Evolutionary conservation across 176 grass and related monocot genomes (phyloP).

Genomic region (Avena insularis): DNA sequence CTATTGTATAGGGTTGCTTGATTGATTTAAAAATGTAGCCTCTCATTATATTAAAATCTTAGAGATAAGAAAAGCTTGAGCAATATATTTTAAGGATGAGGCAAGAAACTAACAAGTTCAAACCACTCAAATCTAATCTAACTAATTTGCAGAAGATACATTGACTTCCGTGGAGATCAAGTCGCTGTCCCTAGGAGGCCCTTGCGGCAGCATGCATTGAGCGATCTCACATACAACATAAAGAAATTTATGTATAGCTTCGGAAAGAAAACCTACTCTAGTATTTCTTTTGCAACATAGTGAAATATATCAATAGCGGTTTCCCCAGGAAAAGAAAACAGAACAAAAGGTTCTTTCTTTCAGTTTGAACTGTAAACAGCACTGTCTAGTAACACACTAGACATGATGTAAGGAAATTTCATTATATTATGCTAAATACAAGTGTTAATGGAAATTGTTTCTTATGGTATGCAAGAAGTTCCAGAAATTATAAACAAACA

Average conservation of each 20-base stretch:
- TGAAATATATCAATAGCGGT: not conserved
- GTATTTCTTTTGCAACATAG: not conserved
- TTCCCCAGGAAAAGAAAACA: not conserved
- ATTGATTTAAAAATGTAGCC: not conserved
- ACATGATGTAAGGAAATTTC: not conserved
- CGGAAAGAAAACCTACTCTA: not conserved
- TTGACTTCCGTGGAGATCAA: not conserved
- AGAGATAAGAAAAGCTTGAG: conserved; percentile 1
- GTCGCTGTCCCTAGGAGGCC: not conserved
- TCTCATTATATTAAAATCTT: not conserved
- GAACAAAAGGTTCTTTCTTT: not conserved
- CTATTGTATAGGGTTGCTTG: not conserved
- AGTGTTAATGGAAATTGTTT: not conserved
- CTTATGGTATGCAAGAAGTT: not conserved
- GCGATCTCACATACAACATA: not conserved
- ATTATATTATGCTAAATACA: not conserved
- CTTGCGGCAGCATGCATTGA: not conserved
- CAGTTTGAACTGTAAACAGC: not conserved
- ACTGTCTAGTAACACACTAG: not conserved
- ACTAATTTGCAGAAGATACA: not conserved
- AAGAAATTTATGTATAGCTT: not conserved
- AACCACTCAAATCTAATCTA: not conserved
- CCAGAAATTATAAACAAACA: not conserved
- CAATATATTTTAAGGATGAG: not conserved
- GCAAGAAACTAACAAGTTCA: not conserved